These are phyloP conservation scores for Kodamaea derodonti DNA, from an alignment of 1,139 yeast genomes.

Conservation along the genomic window DNA sequence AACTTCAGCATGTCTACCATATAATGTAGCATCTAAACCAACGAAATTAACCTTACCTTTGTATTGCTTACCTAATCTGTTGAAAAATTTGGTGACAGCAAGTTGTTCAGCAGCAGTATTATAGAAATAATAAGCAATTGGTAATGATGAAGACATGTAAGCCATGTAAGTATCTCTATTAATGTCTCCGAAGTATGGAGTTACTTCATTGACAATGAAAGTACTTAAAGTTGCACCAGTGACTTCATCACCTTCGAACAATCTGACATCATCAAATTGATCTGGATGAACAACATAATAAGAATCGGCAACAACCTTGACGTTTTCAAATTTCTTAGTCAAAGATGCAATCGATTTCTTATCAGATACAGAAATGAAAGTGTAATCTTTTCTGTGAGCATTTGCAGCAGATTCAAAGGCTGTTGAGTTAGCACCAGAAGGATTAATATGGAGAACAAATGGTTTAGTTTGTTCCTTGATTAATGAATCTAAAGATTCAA, in stretches of 20 bases:
- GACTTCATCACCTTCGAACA: slow-evolving; percentile 20
- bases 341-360: slow-evolving; percentile 43
- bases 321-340: slow-evolving; percentile 16
- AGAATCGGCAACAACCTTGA: slow-evolving; percentile 23
- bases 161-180: slow-evolving; percentile 74
- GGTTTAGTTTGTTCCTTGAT: slow-evolving; percentile 48
- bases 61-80: slow-evolving; percentile 63
- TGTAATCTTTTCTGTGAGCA: slow-evolving; percentile 37
- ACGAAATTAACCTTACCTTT: slow-evolving; percentile 86
- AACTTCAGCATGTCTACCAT: slow-evolving; percentile 85
- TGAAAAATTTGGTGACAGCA: slow-evolving; percentile 48
- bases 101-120: slow-evolving; percentile 64
- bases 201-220: slow-evolving; percentile 65
- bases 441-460: slow-evolving; percentile 43
- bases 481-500: slow-evolving; percentile 48
- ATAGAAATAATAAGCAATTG: slow-evolving; percentile 87
- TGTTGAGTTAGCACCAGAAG: slow-evolving; percentile 6
- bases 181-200: slow-evolving; percentile 90
- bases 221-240: slow-evolving; percentile 36
- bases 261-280: slow-evolving; percentile 29
- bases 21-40: slow-evolving; percentile 76
- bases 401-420: slow-evolving; percentile 16
- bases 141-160: slow-evolving; percentile 70
- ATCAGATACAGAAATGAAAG: slow-evolving; percentile 57
- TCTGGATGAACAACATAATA: slow-evolving; percentile 45